A percentile compares a stretch with the other conserved stretches of the same genome.
phyloP scores from a whole-genome alignment of 176 grass and related monocot species.

The Dendrocalamus sinicus region DNA sequence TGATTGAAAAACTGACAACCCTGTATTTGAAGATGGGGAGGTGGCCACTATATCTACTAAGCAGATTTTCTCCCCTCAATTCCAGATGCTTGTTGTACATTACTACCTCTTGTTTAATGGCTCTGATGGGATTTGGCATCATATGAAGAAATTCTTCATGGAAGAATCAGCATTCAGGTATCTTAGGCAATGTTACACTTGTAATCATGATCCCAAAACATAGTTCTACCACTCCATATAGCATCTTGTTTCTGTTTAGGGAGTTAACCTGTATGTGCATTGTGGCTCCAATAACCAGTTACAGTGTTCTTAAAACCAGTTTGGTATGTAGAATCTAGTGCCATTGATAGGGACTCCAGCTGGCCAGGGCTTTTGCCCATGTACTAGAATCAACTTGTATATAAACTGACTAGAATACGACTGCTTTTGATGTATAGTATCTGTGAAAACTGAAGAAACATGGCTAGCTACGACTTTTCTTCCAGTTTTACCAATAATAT shows the following conservation, averaged over 20 bases:
- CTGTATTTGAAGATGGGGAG: constrained; percentile 12
- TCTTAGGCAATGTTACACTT: constrained; percentile 13
- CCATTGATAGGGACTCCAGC: background rate
- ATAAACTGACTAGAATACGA: background rate
- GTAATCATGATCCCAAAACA: background rate
- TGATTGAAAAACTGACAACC: background rate
- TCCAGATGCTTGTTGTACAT: constrained; percentile 90
- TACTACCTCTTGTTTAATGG: constrained; percentile 97
- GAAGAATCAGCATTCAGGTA: constrained; percentile 87
- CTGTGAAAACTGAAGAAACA: background rate
- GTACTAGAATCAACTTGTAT: background rate
- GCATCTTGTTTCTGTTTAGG: constrained; percentile 10
- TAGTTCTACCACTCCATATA: background rate
- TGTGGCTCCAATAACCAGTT: background rate
- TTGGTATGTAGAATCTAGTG: constrained; percentile 1
- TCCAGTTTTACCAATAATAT: background rate
- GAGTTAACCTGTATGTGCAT: background rate
- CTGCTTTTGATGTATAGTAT: background rate
- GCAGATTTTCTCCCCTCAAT: constrained; percentile 37
- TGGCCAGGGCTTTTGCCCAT: background rate
- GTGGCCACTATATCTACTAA: constrained; percentile 31
- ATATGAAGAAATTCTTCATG: constrained; percentile 82
- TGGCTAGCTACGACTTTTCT: constrained; percentile 29
- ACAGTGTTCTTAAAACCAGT: constrained; percentile 1
- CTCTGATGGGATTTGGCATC: constrained; percentile 78